Conservation (phyloP, 768 basidiomycete species). For the Leccinum olivaceopallidum region DNA sequence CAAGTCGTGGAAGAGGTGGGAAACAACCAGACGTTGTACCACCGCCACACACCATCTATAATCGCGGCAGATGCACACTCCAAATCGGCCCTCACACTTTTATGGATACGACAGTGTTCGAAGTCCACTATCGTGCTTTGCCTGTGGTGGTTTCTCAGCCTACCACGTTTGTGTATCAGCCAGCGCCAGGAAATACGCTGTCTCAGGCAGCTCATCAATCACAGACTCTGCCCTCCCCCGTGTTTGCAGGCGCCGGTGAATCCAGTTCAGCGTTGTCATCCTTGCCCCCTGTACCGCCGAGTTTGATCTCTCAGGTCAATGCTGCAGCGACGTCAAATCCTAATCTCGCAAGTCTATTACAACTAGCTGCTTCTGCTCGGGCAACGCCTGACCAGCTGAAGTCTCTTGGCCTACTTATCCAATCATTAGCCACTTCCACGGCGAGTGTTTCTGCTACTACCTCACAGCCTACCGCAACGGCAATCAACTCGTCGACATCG, state of each 20-base stretch:
- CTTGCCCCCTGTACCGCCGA: slow-evolving; percentile 50
- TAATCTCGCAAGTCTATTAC: slow-evolving; percentile 63
- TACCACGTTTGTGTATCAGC: slow-evolving; percentile 29
- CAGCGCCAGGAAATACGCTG: slow-evolving; percentile 21
- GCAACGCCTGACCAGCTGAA: slow-evolving; percentile 67
- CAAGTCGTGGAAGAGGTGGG: slow-evolving; percentile 58
- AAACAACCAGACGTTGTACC: slow-evolving; percentile 54
- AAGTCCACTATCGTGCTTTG: slow-evolving; percentile 65
- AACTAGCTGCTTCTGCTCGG: slow-evolving; percentile 59
- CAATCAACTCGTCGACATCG: slow-evolving; percentile 14
- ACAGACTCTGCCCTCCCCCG: slow-evolving; percentile 17
- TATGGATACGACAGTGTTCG: slow-evolving; percentile 64
- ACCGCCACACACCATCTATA: slow-evolving; percentile 67
- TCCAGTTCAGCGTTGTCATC: slow-evolving; percentile 48
- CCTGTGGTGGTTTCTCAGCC: slow-evolving; percentile 23
- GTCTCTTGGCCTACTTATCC: slow-evolving; percentile 71
- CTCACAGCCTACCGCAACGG: slow-evolving; percentile 8
- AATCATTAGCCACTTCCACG: slow-evolving; percentile 50
- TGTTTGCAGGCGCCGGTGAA: slow-evolving; percentile 26
- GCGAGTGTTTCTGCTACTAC: slow-evolving; percentile 4
- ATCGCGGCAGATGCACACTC: slow-evolving; percentile 67
- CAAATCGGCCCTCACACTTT: slow-evolving; percentile 78
- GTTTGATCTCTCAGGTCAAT: slow-evolving; percentile 64
- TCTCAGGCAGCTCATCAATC: slow-evolving; percentile 34
- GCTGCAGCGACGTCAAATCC: slow-evolving; percentile 66